Evolutionary conservation across 169 alveolate genomes (phyloP).

Genomic region (Plasmodium sp.): DNA sequence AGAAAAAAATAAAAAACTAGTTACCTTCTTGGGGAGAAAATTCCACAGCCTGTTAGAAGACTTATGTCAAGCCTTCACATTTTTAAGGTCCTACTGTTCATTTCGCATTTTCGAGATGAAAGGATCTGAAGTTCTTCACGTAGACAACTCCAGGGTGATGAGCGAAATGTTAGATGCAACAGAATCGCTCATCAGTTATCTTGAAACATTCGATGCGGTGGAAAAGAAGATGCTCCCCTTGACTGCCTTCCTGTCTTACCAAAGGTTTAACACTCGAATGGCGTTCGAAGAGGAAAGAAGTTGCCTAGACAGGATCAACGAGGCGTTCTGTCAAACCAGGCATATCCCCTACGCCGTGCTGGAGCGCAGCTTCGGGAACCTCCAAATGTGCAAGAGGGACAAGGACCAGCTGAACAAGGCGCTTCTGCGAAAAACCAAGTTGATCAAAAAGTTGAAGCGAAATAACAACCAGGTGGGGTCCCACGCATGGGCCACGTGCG

Average conservation of each 20-base stretch:
- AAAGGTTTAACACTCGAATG: slow-evolving; percentile 17
- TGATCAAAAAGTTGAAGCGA: background rate
- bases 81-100: slow-evolving; percentile 36
- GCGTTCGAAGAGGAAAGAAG: background rate
- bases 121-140: background rate
- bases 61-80: slow-evolving; percentile 7
- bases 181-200: slow-evolving; percentile 3
- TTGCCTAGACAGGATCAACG: slow-evolving; percentile 10
- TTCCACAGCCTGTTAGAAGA: slow-evolving; percentile 21
- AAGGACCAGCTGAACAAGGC: background rate
- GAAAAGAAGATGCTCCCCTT: background rate
- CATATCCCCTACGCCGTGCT: background rate
- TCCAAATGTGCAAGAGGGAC: background rate
- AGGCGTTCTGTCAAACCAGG: background rate
- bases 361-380: background rate
- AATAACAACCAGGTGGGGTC: slow-evolving; percentile 1
- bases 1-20: slow-evolving; percentile 26
- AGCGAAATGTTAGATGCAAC: slow-evolving; percentile 30
- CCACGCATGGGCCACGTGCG: background rate
- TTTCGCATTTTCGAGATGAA: slow-evolving; percentile 63
- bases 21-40: slow-evolving; percentile 30
- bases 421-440: slow-evolving; percentile 5
- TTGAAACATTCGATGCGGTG: slow-evolving; percentile 13
- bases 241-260: slow-evolving; percentile 31
- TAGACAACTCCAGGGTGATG: slow-evolving; percentile 16